Evolutionary conservation across 768 basidiomycete species (phyloP).

Genomic region (Pulveroboletus sp.): DNA sequence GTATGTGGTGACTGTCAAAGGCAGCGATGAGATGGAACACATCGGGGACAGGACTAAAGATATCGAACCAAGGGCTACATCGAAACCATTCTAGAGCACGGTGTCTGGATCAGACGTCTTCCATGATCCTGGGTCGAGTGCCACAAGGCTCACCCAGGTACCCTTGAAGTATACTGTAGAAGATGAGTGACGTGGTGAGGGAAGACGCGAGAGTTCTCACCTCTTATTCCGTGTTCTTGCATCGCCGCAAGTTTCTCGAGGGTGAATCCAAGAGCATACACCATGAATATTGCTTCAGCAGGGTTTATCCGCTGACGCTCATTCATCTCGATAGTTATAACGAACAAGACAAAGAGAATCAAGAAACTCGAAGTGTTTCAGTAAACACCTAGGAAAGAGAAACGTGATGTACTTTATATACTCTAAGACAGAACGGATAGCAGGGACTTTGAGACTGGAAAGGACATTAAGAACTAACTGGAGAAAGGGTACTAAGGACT

Average conservation of each 20-base stretch:
- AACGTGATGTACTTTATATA: slow-evolving; percentile 62
- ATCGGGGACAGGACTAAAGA: background rate
- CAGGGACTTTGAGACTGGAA: slow-evolving; percentile 83
- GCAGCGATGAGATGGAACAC: slow-evolving; percentile 1
- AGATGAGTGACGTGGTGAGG: slow-evolving; percentile 3
- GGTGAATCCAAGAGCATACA: slow-evolving; percentile 76
- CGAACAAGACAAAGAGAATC: slow-evolving; percentile 72
- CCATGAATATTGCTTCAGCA: slow-evolving; percentile 73
- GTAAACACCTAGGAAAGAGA: background rate
- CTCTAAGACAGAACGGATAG: slow-evolving; percentile 85
- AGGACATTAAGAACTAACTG: background rate
- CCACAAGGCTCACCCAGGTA: slow-evolving; percentile 58
- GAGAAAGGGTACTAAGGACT: slow-evolving; percentile 14
- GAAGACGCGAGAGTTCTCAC: slow-evolving; percentile 33
- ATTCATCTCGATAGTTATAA: slow-evolving; percentile 75
- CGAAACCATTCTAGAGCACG: slow-evolving; percentile 75
- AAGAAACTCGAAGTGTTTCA: slow-evolving; percentile 51
- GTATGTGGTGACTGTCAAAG: slow-evolving; percentile 65
- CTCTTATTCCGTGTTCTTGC: slow-evolving; percentile 92
- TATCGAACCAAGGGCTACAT: slow-evolving; percentile 75
- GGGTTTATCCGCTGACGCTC: slow-evolving; percentile 57
- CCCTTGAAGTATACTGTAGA: slow-evolving; percentile 74
- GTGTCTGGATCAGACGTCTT: slow-evolving; percentile 14
- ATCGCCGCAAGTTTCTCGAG: slow-evolving; percentile 91
- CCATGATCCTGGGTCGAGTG: slow-evolving; percentile 8